Percentiles rank a stretch among this genome's conserved stretches.
Evolutionary conservation across 2,329 filamentous ascomycete genomes (phyloP).

Genomic region (Neofusicoccum sp.): DNA sequence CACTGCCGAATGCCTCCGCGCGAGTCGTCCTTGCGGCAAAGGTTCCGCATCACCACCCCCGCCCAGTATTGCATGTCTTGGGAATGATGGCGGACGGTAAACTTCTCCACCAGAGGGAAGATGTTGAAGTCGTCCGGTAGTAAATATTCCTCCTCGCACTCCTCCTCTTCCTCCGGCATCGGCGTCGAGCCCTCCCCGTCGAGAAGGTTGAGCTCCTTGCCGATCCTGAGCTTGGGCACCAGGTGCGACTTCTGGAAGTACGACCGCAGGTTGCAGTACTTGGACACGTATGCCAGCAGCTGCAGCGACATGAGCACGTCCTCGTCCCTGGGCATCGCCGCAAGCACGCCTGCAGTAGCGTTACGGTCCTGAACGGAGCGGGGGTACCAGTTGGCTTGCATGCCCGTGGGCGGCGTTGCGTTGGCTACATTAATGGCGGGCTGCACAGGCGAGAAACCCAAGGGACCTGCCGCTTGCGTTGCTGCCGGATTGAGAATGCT

Average conservation of each 20-base stretch:
- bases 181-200: conserved; percentile 61
- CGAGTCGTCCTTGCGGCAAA: conserved; percentile 96
- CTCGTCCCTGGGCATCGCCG: conserved; percentile 93
- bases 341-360: conserved; percentile 68
- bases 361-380: conserved; percentile 77
- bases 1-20: conserved; percentile 93
- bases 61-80: conserved; percentile 99
- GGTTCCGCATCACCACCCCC: conserved; percentile 96
- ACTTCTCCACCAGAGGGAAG: conserved; percentile 96
- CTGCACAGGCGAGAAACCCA: conserved; percentile 72
- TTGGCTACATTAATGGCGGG: conserved; percentile 65
- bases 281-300: conserved; percentile 93
- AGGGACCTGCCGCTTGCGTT: conserved; percentile 64
- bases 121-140: conserved; percentile 96
- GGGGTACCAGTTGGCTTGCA: conserved; percentile 70
- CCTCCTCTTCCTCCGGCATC: conserved; percentile 53
- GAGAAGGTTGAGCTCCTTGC: conserved; percentile 70
- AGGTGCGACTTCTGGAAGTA: conserved; percentile 96
- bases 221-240: conserved; percentile 87
- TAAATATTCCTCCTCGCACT: conserved; percentile 81
- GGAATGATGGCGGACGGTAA: conserved; percentile 91
- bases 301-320: conserved; percentile 98
- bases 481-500: conserved; percentile 73
- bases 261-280: conserved; percentile 92
- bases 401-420: conserved; percentile 68